Evolutionary conservation across 306 rosid genomes (phyloP).

Genomic region (barrel medic (Medicago truncatula)): MtrunA17r5.0-ANR NC_053048.1:45320501-45321000

Average conservation of each 20-base stretch:
- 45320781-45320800: background rate
- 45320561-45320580: conserved; percentile 26
- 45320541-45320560: conserved; percentile 37
- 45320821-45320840: conserved; percentile 9
- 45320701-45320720: background rate
- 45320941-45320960: conserved; percentile 7
- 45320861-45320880: background rate
- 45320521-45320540: conserved; percentile 76
- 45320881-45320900: background rate
- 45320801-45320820: background rate
- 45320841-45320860: background rate
- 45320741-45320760: background rate
- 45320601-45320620: no score
- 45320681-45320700: background rate
- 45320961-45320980: conserved; percentile 15
- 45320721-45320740: background rate
- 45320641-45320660: no score
- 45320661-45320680: background rate
- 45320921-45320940: conserved; percentile 32
- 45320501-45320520: conserved; percentile 73
- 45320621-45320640: no score
- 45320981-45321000: background rate
- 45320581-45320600: conserved; percentile 27
- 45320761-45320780: background rate
- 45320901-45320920: conserved; percentile 22